Conservation (phyloP, 257 asterid species). For the Nicotiana tomentosiformis region DNA sequence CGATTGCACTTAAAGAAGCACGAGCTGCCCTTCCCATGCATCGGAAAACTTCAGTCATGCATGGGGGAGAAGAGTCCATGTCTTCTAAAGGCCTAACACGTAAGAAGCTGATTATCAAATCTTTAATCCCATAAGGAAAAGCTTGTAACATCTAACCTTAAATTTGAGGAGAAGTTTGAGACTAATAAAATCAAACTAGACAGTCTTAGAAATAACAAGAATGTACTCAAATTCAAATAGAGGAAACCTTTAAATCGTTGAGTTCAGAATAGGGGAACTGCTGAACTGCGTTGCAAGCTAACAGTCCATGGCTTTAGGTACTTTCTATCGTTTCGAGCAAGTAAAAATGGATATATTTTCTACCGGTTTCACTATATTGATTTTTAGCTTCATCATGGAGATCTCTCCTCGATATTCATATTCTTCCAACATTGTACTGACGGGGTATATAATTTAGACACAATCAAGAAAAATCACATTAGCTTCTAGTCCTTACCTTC, state of each 20-base stretch:
- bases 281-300: background rate
- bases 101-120: constrained; percentile 14
- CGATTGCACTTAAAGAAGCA: constrained; percentile 73
- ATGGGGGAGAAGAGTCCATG: constrained; percentile 85
- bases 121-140: constrained; percentile 16
- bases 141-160: background rate
- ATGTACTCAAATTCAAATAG: background rate
- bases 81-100: constrained; percentile 70
- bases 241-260: background rate
- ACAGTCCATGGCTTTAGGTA: background rate
- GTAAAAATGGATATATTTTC: background rate
- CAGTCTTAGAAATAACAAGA: background rate
- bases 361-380: background rate
- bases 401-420: background rate
- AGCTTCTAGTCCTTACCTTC: constrained; percentile 43
- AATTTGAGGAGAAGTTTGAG: background rate
- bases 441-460: no score
- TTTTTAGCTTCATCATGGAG: background rate
- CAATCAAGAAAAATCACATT: background rate
- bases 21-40: constrained; percentile 97
- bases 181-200: background rate
- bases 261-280: background rate
- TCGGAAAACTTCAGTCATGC: constrained; percentile 87
- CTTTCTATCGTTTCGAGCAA: background rate
- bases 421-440: background rate